A percentile compares a stretch with the other conserved stretches of the same genome.
These are phyloP conservation scores for Lachnellula hyalina DNA, from an alignment of 2,329 filamentous ascomycete genomes.

Conservation along the genomic window DNA sequence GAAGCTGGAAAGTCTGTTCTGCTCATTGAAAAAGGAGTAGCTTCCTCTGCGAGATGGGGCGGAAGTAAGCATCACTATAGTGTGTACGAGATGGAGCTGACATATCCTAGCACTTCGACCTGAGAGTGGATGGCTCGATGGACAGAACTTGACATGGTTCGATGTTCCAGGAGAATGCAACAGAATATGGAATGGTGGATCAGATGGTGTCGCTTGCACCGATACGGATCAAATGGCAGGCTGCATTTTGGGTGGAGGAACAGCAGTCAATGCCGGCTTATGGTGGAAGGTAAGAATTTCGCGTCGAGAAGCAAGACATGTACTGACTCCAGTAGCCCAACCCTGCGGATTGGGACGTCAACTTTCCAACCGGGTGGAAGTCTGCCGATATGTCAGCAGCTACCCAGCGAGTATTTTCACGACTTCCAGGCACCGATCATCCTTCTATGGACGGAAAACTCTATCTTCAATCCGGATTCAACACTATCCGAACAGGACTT, in stretches of 20 bases:
- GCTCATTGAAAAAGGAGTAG: constrained; percentile 55
- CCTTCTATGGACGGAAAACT: constrained; percentile 62
- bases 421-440: constrained; percentile 64
- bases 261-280: constrained; percentile 56
- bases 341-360: constrained; percentile 62
- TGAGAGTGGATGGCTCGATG: constrained; percentile 51
- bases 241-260: constrained; percentile 59
- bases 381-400: constrained; percentile 54
- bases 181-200: constrained; percentile 45
- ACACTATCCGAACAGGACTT: constrained; percentile 56
- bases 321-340: constrained; percentile 42
- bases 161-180: constrained; percentile 69
- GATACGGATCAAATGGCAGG: constrained; percentile 71
- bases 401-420: constrained; percentile 56
- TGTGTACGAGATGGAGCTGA: constrained; percentile 2
- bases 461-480: constrained; percentile 63
- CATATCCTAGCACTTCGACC: constrained; percentile 20
- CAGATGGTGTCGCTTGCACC: constrained; percentile 50
- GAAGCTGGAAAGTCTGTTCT: constrained; percentile 61
- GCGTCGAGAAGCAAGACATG: not conserved
- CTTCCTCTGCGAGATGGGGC: constrained; percentile 60
- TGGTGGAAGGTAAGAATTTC: constrained; percentile 52
- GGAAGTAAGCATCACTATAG: constrained; percentile 36
- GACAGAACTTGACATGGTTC: constrained; percentile 61
- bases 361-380: constrained; percentile 70